Conservation (phyloP, 75 land plant genomes). For the Pseudotsuga menziesii region DNA sequence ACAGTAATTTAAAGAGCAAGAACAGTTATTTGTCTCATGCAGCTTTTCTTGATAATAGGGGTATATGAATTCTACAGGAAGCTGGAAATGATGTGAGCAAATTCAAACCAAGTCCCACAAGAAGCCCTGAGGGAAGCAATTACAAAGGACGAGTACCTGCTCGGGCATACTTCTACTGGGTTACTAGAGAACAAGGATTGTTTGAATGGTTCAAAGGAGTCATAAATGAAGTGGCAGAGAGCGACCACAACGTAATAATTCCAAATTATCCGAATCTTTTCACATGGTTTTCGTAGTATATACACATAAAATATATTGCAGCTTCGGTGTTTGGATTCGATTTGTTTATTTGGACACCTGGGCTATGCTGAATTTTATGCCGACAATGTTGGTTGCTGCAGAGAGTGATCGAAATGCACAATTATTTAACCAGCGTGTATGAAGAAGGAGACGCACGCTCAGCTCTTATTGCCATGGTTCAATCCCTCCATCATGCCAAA, state of each 20-base stretch:
- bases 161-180: conserved; percentile 89
- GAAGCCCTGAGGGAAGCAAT: background rate
- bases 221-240: conserved; percentile 77
- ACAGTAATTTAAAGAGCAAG: background rate
- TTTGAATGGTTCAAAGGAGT: conserved; percentile 96
- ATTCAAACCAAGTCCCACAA: background rate
- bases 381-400: background rate
- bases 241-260: conserved; percentile 45
- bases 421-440: conserved; percentile 74
- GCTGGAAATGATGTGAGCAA: conserved; percentile 1
- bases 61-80: background rate
- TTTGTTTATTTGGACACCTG: no score
- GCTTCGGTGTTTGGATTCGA: no score
- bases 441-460: conserved; percentile 92
- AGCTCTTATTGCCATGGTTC: conserved; percentile 75
- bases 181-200: conserved; percentile 85
- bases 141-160: conserved; percentile 30
- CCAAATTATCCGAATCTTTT: background rate
- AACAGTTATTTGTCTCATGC: no score
- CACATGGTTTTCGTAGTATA: background rate
- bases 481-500: conserved; percentile 73
- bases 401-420: conserved; percentile 10
- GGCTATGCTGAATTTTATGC: no score
- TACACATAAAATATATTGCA: background rate
- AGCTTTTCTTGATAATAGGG: no score